Evolutionary conservation across 345 rosid genomes (phyloP), one percentile per base, ranked within the genome.

Genomic region (Eucalyptus curtisii): DNA sequence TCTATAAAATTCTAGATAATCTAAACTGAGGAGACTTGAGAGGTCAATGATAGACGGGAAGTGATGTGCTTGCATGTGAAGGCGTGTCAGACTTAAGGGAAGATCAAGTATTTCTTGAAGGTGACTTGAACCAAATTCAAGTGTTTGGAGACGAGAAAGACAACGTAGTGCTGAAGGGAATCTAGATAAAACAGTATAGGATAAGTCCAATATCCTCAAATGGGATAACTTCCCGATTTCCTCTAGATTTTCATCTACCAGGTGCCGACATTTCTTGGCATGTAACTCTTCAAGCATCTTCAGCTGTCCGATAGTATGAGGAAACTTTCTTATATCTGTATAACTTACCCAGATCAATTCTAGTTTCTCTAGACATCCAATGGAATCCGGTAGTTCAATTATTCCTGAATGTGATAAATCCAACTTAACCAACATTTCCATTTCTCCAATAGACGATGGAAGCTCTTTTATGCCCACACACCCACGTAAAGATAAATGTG

Each of bases 261-360:
- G 0, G 7, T 61, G 0, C 17, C 10, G 14, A 30, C 71, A 61
- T 61, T 61, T 30, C 0, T 30, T 61, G 19, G 71, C 71, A 61
- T 13, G 33, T 30, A 61, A 27, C 71, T 61, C 71, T 61, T 61
- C 17, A 13, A 61, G 71, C 71, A 61, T 61, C 33, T 13, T 30
- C 0, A 61, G 4, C 8, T 30, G 33, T 30, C 71, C 71, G 2
- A 61, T 30, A 30, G 71, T 61, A 61, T 13, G 33, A 61, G 71
- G 71, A 61, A 61, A 61, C 71, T 61, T 61, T 61, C 17, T 61
- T 61, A 61, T 59, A 0, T 59, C 3, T 59, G 31, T 59, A 59
- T 25, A 59, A 59, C 66, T 59, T 59, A 59, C n/a, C 66, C 31
- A 11, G 0, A 59, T 59, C 66, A 59, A 0, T 27, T 27, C n/a